Evolutionary conservation across 2,329 filamentous ascomycete genomes (phyloP).

Genomic region (Tolypocladium capitatum): DNA sequence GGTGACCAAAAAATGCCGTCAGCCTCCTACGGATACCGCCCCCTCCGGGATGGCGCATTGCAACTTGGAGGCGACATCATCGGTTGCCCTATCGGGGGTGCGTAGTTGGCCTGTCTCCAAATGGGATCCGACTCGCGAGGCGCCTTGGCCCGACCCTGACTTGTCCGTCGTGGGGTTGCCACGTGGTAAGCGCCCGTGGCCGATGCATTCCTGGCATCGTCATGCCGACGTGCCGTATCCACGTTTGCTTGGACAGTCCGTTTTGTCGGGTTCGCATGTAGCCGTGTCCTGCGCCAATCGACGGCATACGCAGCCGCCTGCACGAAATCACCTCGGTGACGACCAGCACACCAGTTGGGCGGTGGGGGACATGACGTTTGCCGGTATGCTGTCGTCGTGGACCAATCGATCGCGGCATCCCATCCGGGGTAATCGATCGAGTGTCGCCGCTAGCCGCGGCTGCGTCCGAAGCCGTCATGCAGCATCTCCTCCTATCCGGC

Average conservation of each 20-base stretch:
- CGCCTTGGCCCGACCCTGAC: neutral
- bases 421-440: neutral
- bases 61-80: neutral
- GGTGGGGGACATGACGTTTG: neutral
- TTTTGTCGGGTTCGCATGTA: neutral
- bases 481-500: neutral
- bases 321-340: neutral
- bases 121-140: neutral
- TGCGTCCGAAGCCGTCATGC: neutral
- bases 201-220: neutral
- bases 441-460: neutral
- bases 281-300: neutral
- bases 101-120: neutral
- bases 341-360: neutral
- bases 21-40: neutral
- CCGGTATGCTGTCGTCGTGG: neutral
- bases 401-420: constrained; percentile 1
- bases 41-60: neutral
- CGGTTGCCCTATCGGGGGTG: neutral
- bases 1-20: neutral
- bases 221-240: neutral
- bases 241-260: neutral
- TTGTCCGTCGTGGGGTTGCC: neutral
- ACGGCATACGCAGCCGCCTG: neutral
- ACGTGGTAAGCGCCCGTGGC: neutral